phyloP scores from a whole-genome alignment of 805 yeast genomes.

The Zygosaccharomyces kombuchaensis region DNA sequence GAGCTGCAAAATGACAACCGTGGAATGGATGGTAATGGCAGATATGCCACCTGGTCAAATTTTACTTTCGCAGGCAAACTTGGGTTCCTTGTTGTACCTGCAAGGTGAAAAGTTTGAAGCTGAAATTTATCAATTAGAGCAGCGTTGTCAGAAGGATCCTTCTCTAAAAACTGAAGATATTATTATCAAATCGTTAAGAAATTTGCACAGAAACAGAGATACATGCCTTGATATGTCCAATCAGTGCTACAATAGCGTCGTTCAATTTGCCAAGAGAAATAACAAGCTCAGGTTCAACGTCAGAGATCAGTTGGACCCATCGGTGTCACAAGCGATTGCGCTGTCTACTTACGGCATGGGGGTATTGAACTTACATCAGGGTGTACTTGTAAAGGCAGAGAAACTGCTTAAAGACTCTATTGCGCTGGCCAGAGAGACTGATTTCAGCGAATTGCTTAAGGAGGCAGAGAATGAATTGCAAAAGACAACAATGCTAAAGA shows the following conservation, averaged over 20 bases:
- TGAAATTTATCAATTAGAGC: constrained; percentile 36
- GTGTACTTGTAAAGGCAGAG: constrained; percentile 54
- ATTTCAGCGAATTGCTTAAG: constrained; percentile 54
- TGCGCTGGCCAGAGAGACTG: constrained; percentile 61
- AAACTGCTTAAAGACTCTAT: constrained; percentile 63
- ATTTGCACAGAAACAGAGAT: constrained; percentile 27
- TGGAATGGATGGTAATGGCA: constrained; percentile 70
- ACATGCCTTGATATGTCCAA: constrained; percentile 34
- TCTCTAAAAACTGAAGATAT: constrained; percentile 24
- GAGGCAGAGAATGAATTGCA: constrained; percentile 65
- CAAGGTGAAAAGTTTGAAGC: constrained; percentile 62
- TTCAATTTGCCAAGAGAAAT: constrained; percentile 39
- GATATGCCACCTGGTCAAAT: constrained; percentile 63
- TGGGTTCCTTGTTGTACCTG: constrained; percentile 64
- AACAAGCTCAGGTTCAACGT: constrained; percentile 32
- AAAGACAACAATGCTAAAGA: constrained; percentile 34
- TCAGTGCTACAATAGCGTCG: constrained; percentile 42
- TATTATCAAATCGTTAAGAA: constrained; percentile 20
- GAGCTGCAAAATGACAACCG: constrained; percentile 56
- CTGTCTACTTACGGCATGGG: constrained; percentile 84
- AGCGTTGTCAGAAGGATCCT: constrained; percentile 24
- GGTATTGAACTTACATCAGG: constrained; percentile 61
- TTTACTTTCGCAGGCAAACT: constrained; percentile 59
- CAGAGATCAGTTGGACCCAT: constrained; percentile 37
- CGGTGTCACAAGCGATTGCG: constrained; percentile 64